Base-by-base conservation (phyloP, 2,329 filamentous ascomycete species). In the Acephala macrosclerotiorum region DNA sequence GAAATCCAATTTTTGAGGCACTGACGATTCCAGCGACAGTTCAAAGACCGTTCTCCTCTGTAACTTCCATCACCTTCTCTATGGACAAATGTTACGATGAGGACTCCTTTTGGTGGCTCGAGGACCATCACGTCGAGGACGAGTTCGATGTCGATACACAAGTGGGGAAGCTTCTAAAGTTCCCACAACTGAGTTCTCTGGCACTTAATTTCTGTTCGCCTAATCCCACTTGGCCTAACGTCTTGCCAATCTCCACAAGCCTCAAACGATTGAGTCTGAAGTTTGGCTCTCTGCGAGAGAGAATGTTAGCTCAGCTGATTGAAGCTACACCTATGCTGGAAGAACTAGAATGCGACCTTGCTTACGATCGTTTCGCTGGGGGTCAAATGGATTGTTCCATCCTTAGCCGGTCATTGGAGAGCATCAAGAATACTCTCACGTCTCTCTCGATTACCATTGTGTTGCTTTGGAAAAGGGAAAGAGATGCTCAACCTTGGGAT, bases 271-370 rank as follows among this genome's bases (percentile, higher is more conserved):
- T 67, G 16, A 35, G 8, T n/a, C 47, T 67, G 9, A 42, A 42
- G 29, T 36, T 60, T 51, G 55, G 66, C 29, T 8, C n/a, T 22
- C 22, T 67, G 20, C 42, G 49, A 36, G 62, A 65, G 40, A 14
- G 47, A n/a, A 38, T 26, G 16, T 14, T 67, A 7, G 14, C 14
- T 2, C 33, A 22, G 4, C 38, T 65, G 11, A 45, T 67, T 7
- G 29, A 22, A 2, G 36, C 63, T 16, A 68, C 64, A 3, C 66
- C 64, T 11, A 20, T 42, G 11, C 61, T 68, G 14, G 61, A 64
- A 53, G 58, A 60, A 6, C 58, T 68, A 3, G 58, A 64, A 6
- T 61, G 58, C 26, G 58, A 66, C 29, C 36, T 68, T 25, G 58
- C 61, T n/a, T 66, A 64, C 36, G 58, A 66, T 49, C 25, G 55